phyloP scores from a whole-genome alignment of 2,329 filamentous ascomycete genomes.

The Gaeumannomyces tritici region DNA sequence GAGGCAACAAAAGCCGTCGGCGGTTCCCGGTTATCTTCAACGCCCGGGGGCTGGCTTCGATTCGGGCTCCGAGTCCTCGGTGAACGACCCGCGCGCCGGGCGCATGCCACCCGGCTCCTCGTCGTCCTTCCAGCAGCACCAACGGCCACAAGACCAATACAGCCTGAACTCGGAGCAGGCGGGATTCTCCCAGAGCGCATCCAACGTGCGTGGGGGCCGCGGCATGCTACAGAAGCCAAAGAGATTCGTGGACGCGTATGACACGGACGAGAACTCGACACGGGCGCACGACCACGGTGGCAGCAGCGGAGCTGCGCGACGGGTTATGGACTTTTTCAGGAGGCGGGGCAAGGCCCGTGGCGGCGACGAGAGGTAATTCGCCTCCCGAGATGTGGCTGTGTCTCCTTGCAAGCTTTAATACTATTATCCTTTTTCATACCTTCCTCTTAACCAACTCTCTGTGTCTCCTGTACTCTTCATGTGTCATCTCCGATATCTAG shows the following conservation, averaged over 20 bases:
- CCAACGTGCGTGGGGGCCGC: neutral
- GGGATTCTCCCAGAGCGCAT: neutral
- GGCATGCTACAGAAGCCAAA: slow-evolving; percentile 74
- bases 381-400: neutral
- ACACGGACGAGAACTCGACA: slow-evolving; percentile 54
- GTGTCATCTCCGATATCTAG: neutral
- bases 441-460: neutral
- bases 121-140: slow-evolving; percentile 17
- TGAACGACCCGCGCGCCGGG: slow-evolving; percentile 24
- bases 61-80: slow-evolving; percentile 43
- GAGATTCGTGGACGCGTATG: slow-evolving; percentile 82
- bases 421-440: neutral
- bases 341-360: slow-evolving; percentile 69
- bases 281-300: slow-evolving; percentile 57
- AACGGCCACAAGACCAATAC: slow-evolving; percentile 25
- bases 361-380: slow-evolving; percentile 42
- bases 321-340: slow-evolving; percentile 98
- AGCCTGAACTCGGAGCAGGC: neutral
- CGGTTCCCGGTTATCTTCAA: slow-evolving; percentile 36
- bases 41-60: slow-evolving; percentile 33
- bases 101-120: neutral
- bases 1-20: slow-evolving; percentile 21
- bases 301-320: slow-evolving; percentile 76
- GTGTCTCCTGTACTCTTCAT: slow-evolving; percentile 1
- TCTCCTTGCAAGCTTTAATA: neutral